phyloP scores from a whole-genome alignment of 2,329 filamentous ascomycete species.

The Clarireedia monteithiana region DNA sequence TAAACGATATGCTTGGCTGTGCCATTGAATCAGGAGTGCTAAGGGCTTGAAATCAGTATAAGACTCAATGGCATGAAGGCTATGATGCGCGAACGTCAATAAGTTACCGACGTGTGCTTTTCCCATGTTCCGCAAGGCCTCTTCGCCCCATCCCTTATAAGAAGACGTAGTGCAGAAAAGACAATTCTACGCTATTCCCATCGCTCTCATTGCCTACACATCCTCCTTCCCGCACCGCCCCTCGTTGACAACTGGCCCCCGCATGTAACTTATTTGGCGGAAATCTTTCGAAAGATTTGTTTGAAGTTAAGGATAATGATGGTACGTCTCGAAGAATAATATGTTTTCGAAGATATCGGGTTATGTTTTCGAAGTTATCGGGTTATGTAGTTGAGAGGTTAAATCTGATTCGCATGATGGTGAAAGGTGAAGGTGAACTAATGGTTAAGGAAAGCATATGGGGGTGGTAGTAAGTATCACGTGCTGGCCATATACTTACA shows the following conservation, averaged over 20 bases:
- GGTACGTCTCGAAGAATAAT: no score
- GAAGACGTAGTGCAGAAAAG: not conserved
- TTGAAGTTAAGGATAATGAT: not conserved
- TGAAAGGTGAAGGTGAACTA: no score
- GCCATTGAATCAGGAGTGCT: not conserved
- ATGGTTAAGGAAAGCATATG: no score
- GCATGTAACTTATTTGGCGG: no score
- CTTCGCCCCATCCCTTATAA: not conserved
- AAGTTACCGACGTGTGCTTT: not conserved
- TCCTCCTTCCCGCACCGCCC: not conserved
- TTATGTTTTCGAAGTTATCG: no score
- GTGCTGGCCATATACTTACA: no score
- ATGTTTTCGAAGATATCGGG: no score
- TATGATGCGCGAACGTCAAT: not conserved
- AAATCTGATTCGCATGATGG: no score
- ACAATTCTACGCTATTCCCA: not conserved
- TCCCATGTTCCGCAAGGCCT: not conserved
- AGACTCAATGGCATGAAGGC: not conserved
- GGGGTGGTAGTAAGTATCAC: no score
- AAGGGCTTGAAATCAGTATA: not conserved
- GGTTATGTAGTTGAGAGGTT: no score
- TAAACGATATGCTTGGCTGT: slow-evolving; percentile 14
- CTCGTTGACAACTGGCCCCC: not conserved
- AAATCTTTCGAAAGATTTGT: no score
- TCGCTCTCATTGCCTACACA: not conserved